phyloP scores from a whole-genome alignment of 2,329 filamentous ascomycete genomes.

The Epichloe scottii region DNA sequence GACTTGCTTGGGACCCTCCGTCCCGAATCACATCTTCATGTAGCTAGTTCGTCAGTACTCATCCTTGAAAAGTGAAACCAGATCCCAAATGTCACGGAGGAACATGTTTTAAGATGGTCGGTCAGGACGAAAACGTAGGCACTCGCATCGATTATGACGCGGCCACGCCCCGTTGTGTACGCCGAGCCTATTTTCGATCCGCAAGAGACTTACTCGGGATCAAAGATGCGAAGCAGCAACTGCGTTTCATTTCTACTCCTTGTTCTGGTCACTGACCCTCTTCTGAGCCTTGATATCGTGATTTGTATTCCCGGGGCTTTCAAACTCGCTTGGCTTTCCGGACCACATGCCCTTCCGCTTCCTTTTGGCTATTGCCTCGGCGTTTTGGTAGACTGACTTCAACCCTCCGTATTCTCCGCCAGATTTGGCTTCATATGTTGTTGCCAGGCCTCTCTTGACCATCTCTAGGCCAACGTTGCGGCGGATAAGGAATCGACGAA shows the following conservation, averaged over 20 bases:
- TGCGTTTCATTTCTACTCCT: neutral
- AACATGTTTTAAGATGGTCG: neutral
- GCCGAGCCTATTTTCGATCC: neutral
- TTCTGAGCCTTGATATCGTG: slow-evolving; percentile 17
- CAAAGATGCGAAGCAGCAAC: neutral
- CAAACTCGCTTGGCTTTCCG: slow-evolving; percentile 47
- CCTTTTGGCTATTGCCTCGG: slow-evolving; percentile 53
- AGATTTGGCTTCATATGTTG: slow-evolving; percentile 84
- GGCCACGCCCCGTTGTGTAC: neutral
- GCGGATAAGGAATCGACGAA: slow-evolving; percentile 55
- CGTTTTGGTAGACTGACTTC: slow-evolving; percentile 50
- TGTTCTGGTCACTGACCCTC: slow-evolving; percentile 5
- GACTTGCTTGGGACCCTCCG: no score
- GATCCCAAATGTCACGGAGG: neutral
- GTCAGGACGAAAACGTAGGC: no score
- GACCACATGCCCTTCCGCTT: slow-evolving; percentile 66
- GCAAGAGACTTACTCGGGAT: neutral
- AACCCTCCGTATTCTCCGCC: slow-evolving; percentile 78
- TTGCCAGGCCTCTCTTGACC: slow-evolving; percentile 73
- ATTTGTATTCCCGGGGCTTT: slow-evolving; percentile 84
- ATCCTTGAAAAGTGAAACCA: no score
- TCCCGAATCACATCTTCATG: no score
- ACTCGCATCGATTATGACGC: neutral
- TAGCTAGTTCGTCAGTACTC: no score
- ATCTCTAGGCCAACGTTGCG: slow-evolving; percentile 82